These are phyloP conservation scores for Cercospora sp. DNA, from an alignment of 2,329 filamentous ascomycete genomes.

Conservation along the genomic window DNA sequence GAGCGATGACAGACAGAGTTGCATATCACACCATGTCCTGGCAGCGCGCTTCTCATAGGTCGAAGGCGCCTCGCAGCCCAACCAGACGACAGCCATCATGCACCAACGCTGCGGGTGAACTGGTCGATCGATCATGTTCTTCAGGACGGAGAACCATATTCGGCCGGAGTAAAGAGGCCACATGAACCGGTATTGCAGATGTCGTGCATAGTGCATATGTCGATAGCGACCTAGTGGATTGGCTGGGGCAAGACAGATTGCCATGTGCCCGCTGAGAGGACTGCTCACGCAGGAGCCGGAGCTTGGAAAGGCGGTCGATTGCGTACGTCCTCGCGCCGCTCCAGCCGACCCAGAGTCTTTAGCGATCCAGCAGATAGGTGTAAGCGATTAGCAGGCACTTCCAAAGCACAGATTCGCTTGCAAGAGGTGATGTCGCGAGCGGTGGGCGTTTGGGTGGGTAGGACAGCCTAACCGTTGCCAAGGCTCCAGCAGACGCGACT, in stretches of 20 bases:
- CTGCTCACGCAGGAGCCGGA: background rate
- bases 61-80: slow-evolving; percentile 12
- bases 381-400: background rate
- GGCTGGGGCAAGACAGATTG: slow-evolving; percentile 10
- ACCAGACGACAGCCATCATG: slow-evolving; percentile 10
- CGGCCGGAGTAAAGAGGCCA: background rate
- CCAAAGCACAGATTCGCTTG: background rate
- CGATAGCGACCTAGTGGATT: background rate
- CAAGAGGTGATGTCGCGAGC: background rate
- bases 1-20: slow-evolving; percentile 17
- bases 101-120: slow-evolving; percentile 1
- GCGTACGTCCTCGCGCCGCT: slow-evolving; percentile 1
- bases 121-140: background rate
- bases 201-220: slow-evolving; percentile 10
- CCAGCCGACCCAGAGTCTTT: background rate
- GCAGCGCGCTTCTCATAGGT: slow-evolving; percentile 14
- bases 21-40: slow-evolving; percentile 18
- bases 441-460: background rate
- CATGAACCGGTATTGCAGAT: slow-evolving; percentile 12
- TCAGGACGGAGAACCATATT: background rate
- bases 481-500: background rate
- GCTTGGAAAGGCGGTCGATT: background rate
- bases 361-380: background rate
- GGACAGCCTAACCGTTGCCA: background rate
- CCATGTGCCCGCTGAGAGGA: slow-evolving; percentile 7